Conservation (phyloP, 768 basidiomycete species). For the Tylopilus subfusipes region DNA sequence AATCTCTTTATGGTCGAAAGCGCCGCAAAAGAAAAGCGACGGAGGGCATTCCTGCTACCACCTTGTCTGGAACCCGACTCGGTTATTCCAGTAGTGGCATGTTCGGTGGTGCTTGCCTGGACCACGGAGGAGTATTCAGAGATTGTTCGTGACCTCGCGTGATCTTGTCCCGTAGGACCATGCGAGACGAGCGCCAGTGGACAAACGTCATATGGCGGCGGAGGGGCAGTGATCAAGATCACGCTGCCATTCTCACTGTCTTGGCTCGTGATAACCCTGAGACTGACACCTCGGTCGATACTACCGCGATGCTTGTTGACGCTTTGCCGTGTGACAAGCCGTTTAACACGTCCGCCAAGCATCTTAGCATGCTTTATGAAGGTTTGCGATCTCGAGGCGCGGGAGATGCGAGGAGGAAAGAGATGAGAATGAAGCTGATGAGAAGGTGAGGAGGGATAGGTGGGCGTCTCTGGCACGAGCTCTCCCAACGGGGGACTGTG, state of each 20-base stretch:
- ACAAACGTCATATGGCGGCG: constrained; percentile 23
- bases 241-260: constrained; percentile 33
- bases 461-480: constrained; percentile 3
- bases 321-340: constrained; percentile 19
- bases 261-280: constrained; percentile 18
- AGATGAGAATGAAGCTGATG: constrained; percentile 6
- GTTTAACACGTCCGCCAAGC: constrained; percentile 29
- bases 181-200: constrained; percentile 6
- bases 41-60: constrained; percentile 20
- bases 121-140: constrained; percentile 26
- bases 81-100: constrained; percentile 1
- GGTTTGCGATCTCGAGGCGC: constrained; percentile 11
- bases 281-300: constrained; percentile 21
- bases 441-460: constrained; percentile 3
- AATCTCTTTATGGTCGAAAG: constrained; percentile 29
- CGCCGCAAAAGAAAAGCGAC: constrained; percentile 31
- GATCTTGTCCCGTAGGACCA: constrained; percentile 1
- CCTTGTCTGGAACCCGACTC: constrained; percentile 15
- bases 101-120: constrained; percentile 12
- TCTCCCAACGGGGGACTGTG: constrained; percentile 5
- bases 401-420: constrained; percentile 1
- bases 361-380: constrained; percentile 28
- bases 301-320: constrained; percentile 10
- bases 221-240: constrained; percentile 29
- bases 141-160: constrained; percentile 15